These are phyloP conservation scores for Colletotrichum musae DNA, from an alignment of 2,329 filamentous ascomycete species.

Conservation along the genomic window DNA sequence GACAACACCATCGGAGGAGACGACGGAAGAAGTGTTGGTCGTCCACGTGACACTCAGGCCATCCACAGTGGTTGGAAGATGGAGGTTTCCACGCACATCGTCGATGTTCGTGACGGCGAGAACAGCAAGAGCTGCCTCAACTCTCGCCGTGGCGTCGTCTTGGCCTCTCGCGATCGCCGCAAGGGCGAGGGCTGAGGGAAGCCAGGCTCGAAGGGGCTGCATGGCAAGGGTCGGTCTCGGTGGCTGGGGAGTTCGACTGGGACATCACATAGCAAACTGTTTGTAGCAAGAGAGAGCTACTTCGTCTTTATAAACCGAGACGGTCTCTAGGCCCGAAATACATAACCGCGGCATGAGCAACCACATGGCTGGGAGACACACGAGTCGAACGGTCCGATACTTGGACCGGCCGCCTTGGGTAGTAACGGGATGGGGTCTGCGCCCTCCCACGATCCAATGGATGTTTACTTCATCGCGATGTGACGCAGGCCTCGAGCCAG, in stretches of 20 bases:
- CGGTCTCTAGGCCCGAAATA: slow-evolving; percentile 1
- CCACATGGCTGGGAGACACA: slow-evolving; percentile 19
- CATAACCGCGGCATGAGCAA: background rate
- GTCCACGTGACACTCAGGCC: slow-evolving; percentile 52
- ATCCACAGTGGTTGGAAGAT: slow-evolving; percentile 50
- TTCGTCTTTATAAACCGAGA: slow-evolving; percentile 13
- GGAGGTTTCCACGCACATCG: slow-evolving; percentile 56
- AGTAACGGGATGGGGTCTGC: slow-evolving; percentile 3
- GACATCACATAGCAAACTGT: background rate
- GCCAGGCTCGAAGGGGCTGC: slow-evolving; percentile 23
- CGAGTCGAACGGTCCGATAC: slow-evolving; percentile 6
- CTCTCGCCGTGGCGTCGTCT: slow-evolving; percentile 7
- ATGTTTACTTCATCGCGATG: slow-evolving; percentile 13
- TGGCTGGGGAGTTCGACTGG: background rate
- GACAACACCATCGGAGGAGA: slow-evolving; percentile 54
- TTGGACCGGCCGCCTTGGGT: slow-evolving; percentile 29
- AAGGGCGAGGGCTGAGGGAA: slow-evolving; percentile 29
- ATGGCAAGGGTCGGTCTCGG: slow-evolving; percentile 8
- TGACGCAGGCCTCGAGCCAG: slow-evolving; percentile 17
- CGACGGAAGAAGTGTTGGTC: slow-evolving; percentile 51
- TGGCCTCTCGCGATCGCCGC: slow-evolving; percentile 26
- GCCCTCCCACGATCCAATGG: slow-evolving; percentile 6
- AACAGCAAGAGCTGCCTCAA: slow-evolving; percentile 42
- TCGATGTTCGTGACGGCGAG: slow-evolving; percentile 52
- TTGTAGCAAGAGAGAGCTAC: background rate